Evolutionary conservation across 371 early-diverging fungal genomes (phyloP), one percentile per base, ranked within the genome.

Genomic region (Apophysomyces trapeziformis): DNA sequence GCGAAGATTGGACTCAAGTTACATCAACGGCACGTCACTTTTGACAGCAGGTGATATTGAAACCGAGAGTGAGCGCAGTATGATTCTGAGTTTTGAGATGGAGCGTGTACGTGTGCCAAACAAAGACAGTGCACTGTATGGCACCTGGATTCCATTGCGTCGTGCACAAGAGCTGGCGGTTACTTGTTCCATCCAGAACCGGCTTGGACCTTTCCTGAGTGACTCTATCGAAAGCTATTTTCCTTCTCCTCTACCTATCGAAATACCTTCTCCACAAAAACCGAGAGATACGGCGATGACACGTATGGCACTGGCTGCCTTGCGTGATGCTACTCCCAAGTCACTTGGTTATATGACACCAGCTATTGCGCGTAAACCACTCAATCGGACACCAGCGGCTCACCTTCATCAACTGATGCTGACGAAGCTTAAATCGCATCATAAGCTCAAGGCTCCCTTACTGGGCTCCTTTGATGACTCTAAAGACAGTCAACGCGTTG

Each of bases 61-160:
- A 37, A 91, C 93, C 8, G 95, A 95, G 57, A 86, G 90, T 41
- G 95, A 96, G 67, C 88, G 92, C 9, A 92, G 91, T 68, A 92
- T 95, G 66, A 89, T 95, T 18, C 81, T 96, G 36, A 92, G 93
- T 61, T 85, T 96, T 70, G 95, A 96, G 64, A 87, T 93, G 60
- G 90, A 89, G 37, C 85, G 93, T 38, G 85, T 92, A 39, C 91
- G 94, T 44, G 85, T 90, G 70, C 88, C 92, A 5, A 86, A 89
- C 63, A 85, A 85, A 46, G 89, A 86, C 38, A 89, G 90, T 41
- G 77, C 81, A 45, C 72, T 96, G 38, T 89, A 88, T 64, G 96
- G 96, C 32, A 95, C 95, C 0, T 96, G 96, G 96, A 92, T 96
- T 57, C 96, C 96, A 3, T 76, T 96, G 21, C 80, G 87, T 1